Conservation (phyloP, 371 early-diverging fungal genomes). For the Saksenaea oblongispora region DNA sequence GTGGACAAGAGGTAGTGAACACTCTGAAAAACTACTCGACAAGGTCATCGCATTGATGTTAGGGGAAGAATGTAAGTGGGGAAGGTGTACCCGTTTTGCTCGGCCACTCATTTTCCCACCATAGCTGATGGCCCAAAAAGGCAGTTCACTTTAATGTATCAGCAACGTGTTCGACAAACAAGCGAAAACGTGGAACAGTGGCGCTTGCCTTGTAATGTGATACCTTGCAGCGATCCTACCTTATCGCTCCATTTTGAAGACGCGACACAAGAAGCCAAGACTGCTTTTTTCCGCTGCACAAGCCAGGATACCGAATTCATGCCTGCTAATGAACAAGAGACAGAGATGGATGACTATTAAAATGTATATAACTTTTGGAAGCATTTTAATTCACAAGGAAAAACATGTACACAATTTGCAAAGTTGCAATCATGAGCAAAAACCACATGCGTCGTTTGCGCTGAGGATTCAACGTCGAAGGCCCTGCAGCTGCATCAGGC, state of each 20-base stretch:
- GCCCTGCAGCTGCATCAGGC: conserved; percentile 76
- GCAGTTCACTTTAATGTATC: conserved; percentile 45
- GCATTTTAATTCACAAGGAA: conserved; percentile 55
- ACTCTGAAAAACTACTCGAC: conserved; percentile 27
- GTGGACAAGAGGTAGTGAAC: conserved; percentile 26
- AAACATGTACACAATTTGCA: conserved; percentile 84
- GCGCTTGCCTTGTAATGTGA: conserved; percentile 48
- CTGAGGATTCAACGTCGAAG: conserved; percentile 76
- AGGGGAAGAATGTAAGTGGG: conserved; percentile 10
- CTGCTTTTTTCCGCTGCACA: conserved; percentile 49
- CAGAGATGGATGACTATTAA: conserved; percentile 34
- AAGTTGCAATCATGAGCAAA: conserved; percentile 79
- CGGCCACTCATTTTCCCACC: conserved; percentile 21
- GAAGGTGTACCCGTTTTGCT: neutral
- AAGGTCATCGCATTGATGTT: conserved; percentile 27
- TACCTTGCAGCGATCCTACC: conserved; percentile 45
- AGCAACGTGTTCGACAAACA: conserved; percentile 43
- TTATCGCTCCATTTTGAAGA: conserved; percentile 50
- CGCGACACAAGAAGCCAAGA: conserved; percentile 49
- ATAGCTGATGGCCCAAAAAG: conserved; percentile 17
- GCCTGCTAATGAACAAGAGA: conserved; percentile 54
- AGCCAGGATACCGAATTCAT: conserved; percentile 52
- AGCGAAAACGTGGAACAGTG: conserved; percentile 19
- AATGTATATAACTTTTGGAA: conserved; percentile 10
- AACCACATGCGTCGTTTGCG: conserved; percentile 87